Base-by-base conservation (phyloP, 2,329 filamentous ascomycete genomes). In the Diplodia seriata region DNA sequence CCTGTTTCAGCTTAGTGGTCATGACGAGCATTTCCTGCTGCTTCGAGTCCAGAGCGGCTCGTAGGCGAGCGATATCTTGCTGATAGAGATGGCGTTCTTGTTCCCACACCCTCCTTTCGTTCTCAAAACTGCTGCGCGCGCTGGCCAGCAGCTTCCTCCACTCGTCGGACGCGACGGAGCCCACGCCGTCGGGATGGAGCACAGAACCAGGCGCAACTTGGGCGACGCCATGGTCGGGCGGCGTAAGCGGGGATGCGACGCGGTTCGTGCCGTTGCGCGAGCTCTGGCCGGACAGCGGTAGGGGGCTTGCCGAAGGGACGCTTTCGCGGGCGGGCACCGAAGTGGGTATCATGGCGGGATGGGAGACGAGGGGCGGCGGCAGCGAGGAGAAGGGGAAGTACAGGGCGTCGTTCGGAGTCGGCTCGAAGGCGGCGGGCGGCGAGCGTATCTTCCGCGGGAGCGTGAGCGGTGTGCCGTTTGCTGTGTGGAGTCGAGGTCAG, bases 381-480 rank as follows among this genome's bases (percentile, higher is more conserved):
- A 68, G 57, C 9, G 33, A 38, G 14, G 51, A 56, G 38, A 63
- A 49, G 11, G 66, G 54, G 31, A 59, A 36, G 40, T 51, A 64
- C 26, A 68, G 66, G n/a, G 66, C 66, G 66, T 68, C 66, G 66
- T 68, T 68, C 23, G 57, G 51, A 7, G 66, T 63, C 8, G 51
- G 66, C 50, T 63, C 57, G 38, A 68, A 68, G 50, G 66, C 66
- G 23, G 50, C 40, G 7, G 66, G 66, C 50, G 66, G 66, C 26
- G 66, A 68, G 20, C 59, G 61, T 38, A 33, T 61, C 15, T 18
- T 36, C 31, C 53, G 43, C 33, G 47, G 55, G 50, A 18, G 49
- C 23, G 49, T n/a, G 50, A 65, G 62, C 62, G 62, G 62, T 54
- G 62, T 54, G 50, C 62, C 51, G 62, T 65, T 63, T 31, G 59